Conservation (phyloP, 2,329 filamentous ascomycete species). For the Epichloe brachyelytri region DNA sequence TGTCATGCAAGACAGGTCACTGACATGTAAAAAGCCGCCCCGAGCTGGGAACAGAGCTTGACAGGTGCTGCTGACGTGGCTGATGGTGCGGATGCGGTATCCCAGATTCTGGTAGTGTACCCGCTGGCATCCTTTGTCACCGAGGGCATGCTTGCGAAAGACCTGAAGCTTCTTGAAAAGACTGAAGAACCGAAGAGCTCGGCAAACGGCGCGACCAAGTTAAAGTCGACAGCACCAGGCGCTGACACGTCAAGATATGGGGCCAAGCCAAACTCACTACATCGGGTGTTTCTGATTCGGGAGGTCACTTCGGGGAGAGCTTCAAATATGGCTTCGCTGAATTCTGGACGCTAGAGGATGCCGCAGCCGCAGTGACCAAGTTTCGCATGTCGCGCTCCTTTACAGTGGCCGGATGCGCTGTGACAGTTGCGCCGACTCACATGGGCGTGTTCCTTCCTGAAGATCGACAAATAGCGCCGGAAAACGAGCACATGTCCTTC, state of each 20-base stretch:
- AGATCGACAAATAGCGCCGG: constrained; percentile 40
- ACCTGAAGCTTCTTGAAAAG: constrained; percentile 62
- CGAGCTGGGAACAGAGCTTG: constrained; percentile 23
- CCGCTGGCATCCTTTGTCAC: constrained; percentile 57
- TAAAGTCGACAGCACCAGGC: constrained; percentile 46
- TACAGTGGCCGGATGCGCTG: constrained; percentile 61
- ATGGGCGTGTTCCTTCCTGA: constrained; percentile 75
- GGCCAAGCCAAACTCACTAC: constrained; percentile 60
- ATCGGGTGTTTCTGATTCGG: constrained; percentile 64
- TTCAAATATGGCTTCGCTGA: constrained; percentile 78
- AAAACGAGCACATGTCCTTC: constrained; percentile 53
- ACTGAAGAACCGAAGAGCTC: constrained; percentile 32
- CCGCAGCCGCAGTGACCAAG: constrained; percentile 59
- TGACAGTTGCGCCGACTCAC: constrained; percentile 63
- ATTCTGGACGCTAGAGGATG: constrained; percentile 65
- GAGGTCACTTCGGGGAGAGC: constrained; percentile 59
- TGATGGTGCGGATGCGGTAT: constrained; percentile 42
- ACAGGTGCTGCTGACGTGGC: constrained; percentile 37
- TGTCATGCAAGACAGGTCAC: background rate
- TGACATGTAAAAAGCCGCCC: constrained; percentile 4
- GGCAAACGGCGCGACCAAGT: constrained; percentile 35
- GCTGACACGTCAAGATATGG: constrained; percentile 48
- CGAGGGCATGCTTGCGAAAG: constrained; percentile 60
- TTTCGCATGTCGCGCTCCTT: constrained; percentile 62
- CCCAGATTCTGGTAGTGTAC: constrained; percentile 65